Base-by-base conservation (phyloP, 345 rosid species). In the Limnanthes douglasii region DNA sequence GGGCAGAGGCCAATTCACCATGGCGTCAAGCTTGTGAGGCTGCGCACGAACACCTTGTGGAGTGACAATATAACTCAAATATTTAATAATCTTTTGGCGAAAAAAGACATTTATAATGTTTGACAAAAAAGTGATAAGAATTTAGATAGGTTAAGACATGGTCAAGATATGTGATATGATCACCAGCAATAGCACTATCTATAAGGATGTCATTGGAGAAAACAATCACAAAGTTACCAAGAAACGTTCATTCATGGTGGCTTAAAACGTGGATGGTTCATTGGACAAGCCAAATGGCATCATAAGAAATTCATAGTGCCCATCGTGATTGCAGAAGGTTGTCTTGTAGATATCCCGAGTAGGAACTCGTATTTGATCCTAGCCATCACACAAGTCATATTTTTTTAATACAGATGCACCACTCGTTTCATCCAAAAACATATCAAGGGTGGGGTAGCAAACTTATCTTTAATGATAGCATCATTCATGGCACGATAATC, bases 281-380 rank as follows among this genome's bases (percentile, higher is more conserved):
- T 45, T 54, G 0, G 51, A 35, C 2, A 54, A 19, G 0, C 46
- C 39, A 23, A 45, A 39, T 8, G 47, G 35, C 59, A 54, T 45
- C 0, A 45, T 51, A 0, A 44, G 5, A 12, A 36, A 53, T 5
- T 53, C 51, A 16, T 29, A 44, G 17, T 53, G 58, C 4, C 51
- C 51, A 4, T 37, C 25, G 16, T 51, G 57, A 5, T 26, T 44
- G 5, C 25, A 5, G 10, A 53, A 44, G 1, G 27, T 24, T 3
- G 39, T 53, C 11, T 53, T 44, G 6, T 12, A 8, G 2, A 45
- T 11, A 10, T 53, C 51, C 0, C 2, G 5, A 0, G 4, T 13
- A 1, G 4, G 10, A 28, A 53, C 30, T 9, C 33, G 10, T 4
- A 53, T 38, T 18, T 44, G 45, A 14, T 53, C 43, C 4, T 43